Evolutionary conservation across 371 early-diverging fungal species (phyloP), one percentile per base, ranked within the genome.

Genomic region (Choanephora cucurbitarum): DNA sequence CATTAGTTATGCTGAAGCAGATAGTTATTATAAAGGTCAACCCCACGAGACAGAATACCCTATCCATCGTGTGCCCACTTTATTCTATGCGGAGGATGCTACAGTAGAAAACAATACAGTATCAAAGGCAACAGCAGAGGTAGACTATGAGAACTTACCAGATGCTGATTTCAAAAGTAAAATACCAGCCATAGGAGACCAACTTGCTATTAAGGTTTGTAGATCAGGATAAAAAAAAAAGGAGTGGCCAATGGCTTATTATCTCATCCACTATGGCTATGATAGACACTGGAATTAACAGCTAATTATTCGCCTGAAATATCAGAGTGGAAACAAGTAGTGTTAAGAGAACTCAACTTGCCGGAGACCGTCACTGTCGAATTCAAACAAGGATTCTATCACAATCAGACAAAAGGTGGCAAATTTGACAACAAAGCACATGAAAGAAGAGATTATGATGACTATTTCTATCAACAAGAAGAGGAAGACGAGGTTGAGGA

Each of bases 131-230:
- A 31, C 17, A 41, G 18, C n/a, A 54, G n/a, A n/a, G n/a, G 40
- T 66, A 3, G 40, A 66, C 43, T 67, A 67, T 40, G 53, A 67
- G 15, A 46, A 32, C 0, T 52, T 23, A 7, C 56, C 52, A 11
- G 53, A 31, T 19, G 34, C 47, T 21, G 50, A 55, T 31, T 56
- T 67, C n/a, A 14, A 32, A 5, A 42, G 41, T 11, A 55, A 47
- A 34, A 23, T 52, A 47, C 62, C 58, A 13, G 13, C 40, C 4
- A 22, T 53, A 11, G 57, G 57, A 14, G 49, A 56, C 28, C 42
- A 33, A 39, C 44, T 67, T 32, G 67, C 67, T 14, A 52, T 67
- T n/a, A 67, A 62, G 56, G 67, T 58, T n/a, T n/a, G n/a, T n/a
- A n/a, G n/a, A n/a, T n/a, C n/a, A n/a, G n/a, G 28, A 43, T 18